Percentiles rank a stretch among this genome's conserved stretches.
Evolutionary conservation across 2,329 filamentous ascomycete species (phyloP).

Genomic region (Pseudopyricularia cyperi): DNA sequence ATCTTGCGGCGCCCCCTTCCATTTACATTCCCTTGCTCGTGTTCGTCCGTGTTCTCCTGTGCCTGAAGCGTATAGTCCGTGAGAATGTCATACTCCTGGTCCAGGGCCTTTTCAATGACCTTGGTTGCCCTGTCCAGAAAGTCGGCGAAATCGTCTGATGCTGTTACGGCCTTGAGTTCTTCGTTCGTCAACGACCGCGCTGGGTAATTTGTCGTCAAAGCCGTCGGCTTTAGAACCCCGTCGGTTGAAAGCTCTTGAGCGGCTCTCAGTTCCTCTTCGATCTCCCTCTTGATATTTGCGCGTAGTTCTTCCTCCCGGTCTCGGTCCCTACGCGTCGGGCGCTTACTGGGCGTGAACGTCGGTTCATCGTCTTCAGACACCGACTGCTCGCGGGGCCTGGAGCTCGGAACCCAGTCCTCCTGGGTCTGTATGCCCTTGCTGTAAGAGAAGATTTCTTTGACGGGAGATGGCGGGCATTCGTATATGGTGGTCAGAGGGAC

Average conservation of each 20-base stretch:
- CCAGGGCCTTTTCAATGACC: constrained; percentile 88
- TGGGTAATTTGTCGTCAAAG: constrained; percentile 50
- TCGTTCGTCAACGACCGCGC: constrained; percentile 68
- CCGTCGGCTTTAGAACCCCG: constrained; percentile 28
- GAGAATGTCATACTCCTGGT: constrained; percentile 92
- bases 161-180: constrained; percentile 80
- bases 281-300: constrained; percentile 71
- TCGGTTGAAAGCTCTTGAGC: constrained; percentile 48
- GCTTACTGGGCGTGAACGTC: constrained; percentile 52
- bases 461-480: constrained; percentile 64
- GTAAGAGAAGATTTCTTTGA: constrained; percentile 84
- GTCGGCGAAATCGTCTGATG: constrained; percentile 84
- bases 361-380: constrained; percentile 53
- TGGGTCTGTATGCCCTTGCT: constrained; percentile 93
- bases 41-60: constrained; percentile 64
- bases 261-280: constrained; percentile 81
- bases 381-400: constrained; percentile 38
- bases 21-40: constrained; percentile 62
- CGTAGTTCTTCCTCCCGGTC: constrained; percentile 83
- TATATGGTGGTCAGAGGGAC: constrained; percentile 64
- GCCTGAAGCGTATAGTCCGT: constrained; percentile 85
- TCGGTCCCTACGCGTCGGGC: constrained; percentile 63
- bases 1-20: constrained; percentile 62
- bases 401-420: constrained; percentile 52
- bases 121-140: constrained; percentile 95